phyloP scores from a whole-genome alignment of 2,329 filamentous ascomycete species.

The Alternaria arborescens region DNA sequence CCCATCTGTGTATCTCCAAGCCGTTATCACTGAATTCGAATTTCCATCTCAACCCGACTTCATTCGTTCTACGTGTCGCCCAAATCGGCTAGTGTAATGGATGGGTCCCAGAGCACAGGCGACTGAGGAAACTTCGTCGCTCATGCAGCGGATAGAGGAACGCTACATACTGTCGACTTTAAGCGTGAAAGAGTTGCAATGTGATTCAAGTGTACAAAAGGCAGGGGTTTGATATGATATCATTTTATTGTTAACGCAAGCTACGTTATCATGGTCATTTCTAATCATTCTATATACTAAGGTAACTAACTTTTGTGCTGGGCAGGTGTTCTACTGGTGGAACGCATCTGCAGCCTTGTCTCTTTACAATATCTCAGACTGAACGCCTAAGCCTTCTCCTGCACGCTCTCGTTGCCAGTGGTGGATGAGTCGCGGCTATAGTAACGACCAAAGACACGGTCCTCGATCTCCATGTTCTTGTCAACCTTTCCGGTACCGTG shows the following conservation, averaged over 20 bases:
- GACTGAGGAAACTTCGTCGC: background rate
- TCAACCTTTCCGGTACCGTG: constrained; percentile 15
- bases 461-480: constrained; percentile 29
- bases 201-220: background rate
- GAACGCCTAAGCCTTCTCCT: constrained; percentile 10
- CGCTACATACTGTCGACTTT: background rate
- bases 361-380: background rate
- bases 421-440: constrained; percentile 15
- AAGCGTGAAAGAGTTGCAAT: background rate
- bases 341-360: background rate
- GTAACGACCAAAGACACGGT: constrained; percentile 28
- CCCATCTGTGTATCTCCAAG: background rate
- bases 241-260: background rate
- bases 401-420: background rate
- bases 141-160: background rate
- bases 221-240: background rate
- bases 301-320: constrained; percentile 6
- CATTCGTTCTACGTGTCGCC: background rate
- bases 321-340: background rate
- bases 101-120: background rate
- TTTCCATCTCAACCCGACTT: background rate
- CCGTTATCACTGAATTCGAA: background rate
- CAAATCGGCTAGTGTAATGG: background rate
- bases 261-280: background rate
- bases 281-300: constrained; percentile 2